Base-by-base conservation (phyloP, 495 filamentous ascomycete species). In the Trichoderma parareesei region DNA sequence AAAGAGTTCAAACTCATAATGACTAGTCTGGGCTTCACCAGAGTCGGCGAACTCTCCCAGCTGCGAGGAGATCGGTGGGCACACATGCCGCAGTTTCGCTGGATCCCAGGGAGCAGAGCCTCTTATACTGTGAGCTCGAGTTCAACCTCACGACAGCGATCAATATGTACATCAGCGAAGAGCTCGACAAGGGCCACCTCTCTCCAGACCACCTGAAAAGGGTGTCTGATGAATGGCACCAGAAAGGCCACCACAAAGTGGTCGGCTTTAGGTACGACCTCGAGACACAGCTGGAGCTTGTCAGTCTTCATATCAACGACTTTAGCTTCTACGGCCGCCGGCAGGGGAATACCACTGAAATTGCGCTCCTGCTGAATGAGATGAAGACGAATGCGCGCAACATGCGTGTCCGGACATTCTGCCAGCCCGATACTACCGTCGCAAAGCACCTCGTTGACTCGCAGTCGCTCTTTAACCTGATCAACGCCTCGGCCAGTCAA, bases 211-310 rank as follows among this genome's bases (percentile, higher is more conserved):
- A 75, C 40, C 70, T 72, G n/a, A 71, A 69, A 38, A 71, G 69
- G 42, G 68, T 77, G 13, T 69, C 73, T 1, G 77, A 80, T 33
- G 63, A 48, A 2, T 82, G 78, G 79, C 65, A 66, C 38, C 70
- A 73, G 37, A 73, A 76, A 67, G 79, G 79, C 59, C 76, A 75
- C 0, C 78, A 77, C 1, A 72, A 69, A 37, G 78, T 81, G 7
- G 65, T 76, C 43, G 71, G 74, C 13, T 81, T 80, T 70, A 77
- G 77, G 9, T 82, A 78, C 60, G 79, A 82, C 38, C 63, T 81
- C 7, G 79, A 82, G 70, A 82, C 79, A 0, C 79, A 82, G 69
- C 64, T 82, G 33, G 78, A 79, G 0, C 70, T 82, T 35, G 67
- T 80, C 14, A 62, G 66, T 4, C 63, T 70, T 33, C 78, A 81